These are phyloP conservation scores for Fomitopsis pulvina DNA, from an alignment of 768 basidiomycete genomes.

Conservation along the genomic window DNA sequence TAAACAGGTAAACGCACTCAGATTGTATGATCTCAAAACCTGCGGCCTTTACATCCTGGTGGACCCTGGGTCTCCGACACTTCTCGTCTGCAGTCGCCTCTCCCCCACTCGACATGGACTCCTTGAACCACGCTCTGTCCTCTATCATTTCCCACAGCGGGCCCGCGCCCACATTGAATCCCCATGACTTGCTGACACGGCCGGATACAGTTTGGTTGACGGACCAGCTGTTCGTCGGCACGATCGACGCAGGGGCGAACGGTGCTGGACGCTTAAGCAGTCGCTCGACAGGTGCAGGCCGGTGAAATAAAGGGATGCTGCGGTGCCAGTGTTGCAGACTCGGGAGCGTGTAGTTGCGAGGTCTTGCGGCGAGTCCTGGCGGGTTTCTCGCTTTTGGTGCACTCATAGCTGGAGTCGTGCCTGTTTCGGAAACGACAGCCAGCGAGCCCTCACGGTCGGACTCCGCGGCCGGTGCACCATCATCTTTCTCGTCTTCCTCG, in stretches of 20 bases:
- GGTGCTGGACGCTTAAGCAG: conserved; percentile 42
- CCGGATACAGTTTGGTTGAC: conserved; percentile 39
- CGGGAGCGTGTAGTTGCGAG: conserved; percentile 30
- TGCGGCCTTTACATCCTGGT: conserved; percentile 30
- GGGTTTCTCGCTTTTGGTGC: conserved; percentile 24
- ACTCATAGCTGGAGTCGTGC: neutral
- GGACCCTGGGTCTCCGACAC: conserved; percentile 53
- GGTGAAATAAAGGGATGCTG: conserved; percentile 53
- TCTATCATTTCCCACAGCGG: conserved; percentile 77
- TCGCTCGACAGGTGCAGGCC: conserved; percentile 48
- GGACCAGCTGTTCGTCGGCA: conserved; percentile 53
- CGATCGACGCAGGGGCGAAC: conserved; percentile 37
- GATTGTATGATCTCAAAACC: conserved; percentile 4
- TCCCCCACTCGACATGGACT: conserved; percentile 30
- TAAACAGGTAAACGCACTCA: conserved; percentile 7
- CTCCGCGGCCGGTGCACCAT: conserved; percentile 7
- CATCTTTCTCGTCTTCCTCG: conserved; percentile 16
- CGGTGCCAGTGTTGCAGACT: conserved; percentile 70
- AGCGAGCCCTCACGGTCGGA: conserved; percentile 9
- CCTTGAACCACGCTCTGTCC: conserved; percentile 75
- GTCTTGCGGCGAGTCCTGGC: conserved; percentile 19
- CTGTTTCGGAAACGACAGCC: conserved; percentile 14
- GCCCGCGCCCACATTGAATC: conserved; percentile 67
- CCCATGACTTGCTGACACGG: conserved; percentile 65
- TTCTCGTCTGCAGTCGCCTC: conserved; percentile 34